Conservation (phyloP, 768 basidiomycete genomes). For the Pholiota molesta region DNA sequence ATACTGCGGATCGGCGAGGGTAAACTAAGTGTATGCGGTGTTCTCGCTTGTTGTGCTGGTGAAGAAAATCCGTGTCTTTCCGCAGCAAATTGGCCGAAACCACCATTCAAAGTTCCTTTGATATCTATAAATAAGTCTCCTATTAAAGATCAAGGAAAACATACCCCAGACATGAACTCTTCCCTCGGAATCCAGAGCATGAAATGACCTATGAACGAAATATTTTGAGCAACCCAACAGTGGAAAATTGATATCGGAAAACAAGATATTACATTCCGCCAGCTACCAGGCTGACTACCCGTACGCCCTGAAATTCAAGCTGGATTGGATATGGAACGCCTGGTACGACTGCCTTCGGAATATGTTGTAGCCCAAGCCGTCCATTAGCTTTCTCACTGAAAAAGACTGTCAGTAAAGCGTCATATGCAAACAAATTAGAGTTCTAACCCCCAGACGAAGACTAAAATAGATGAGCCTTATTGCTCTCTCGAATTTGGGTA, state of each 20-base stretch:
- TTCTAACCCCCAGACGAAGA: constrained; percentile 56
- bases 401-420: not conserved
- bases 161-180: constrained; percentile 81
- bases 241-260: not conserved
- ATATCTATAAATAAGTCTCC: not conserved
- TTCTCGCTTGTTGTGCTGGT: constrained; percentile 47
- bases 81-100: constrained; percentile 32
- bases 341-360: constrained; percentile 33
- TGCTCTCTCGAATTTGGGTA: not conserved
- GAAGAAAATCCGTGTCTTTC: constrained; percentile 59
- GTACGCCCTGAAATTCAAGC: constrained; percentile 58
- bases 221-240: constrained; percentile 3
- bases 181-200: constrained; percentile 80
- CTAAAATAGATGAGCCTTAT: constrained; percentile 23
- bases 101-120: constrained; percentile 65
- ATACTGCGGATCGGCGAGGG: constrained; percentile 63
- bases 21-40: constrained; percentile 61
- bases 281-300: constrained; percentile 74
- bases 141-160: constrained; percentile 15
- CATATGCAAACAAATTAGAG: not conserved
- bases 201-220: constrained; percentile 68
- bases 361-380: constrained; percentile 57
- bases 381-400: constrained; percentile 62
- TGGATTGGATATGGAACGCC: constrained; percentile 67
- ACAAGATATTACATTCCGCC: constrained; percentile 72